Conservation (phyloP, 164 flowering plant species). For the Magnolia sinica region DNA sequence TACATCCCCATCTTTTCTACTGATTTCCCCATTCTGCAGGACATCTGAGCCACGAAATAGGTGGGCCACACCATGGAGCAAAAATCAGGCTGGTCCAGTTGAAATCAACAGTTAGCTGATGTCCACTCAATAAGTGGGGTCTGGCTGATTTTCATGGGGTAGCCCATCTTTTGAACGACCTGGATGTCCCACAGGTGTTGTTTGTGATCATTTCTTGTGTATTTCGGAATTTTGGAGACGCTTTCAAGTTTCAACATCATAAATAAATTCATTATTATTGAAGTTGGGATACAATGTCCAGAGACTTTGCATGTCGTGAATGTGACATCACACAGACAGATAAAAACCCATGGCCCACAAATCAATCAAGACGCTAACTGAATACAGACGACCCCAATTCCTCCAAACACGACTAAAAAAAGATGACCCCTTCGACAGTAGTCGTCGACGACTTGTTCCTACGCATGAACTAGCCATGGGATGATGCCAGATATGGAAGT, state of each 20-base stretch:
- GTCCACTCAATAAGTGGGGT: no score
- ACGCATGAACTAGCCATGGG: not conserved
- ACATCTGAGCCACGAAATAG: no score
- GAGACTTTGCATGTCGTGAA: not conserved
- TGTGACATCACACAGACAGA: not conserved
- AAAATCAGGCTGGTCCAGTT: no score
- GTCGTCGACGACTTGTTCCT: not conserved
- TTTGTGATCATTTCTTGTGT: no score
- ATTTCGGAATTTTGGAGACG: not conserved
- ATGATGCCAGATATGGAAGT: not conserved
- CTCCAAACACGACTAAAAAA: no score
- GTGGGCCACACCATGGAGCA: no score
- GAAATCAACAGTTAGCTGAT: no score
- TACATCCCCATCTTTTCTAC: no score
- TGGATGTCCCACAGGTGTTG: no score
- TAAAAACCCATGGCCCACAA: not conserved
- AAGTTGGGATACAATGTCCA: not conserved
- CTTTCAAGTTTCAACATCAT: not conserved
- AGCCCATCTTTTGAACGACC: no score
- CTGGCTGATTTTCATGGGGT: no score
- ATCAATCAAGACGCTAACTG: not conserved
- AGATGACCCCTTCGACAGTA: not conserved
- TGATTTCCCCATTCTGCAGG: no score
- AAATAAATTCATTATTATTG: not conserved
- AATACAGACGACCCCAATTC: not conserved